Percentiles rank a stretch among this genome's conserved stretches.
Conservation (phyloP, 495 filamentous ascomycete genomes). For the Penicillium steckii region DNA sequence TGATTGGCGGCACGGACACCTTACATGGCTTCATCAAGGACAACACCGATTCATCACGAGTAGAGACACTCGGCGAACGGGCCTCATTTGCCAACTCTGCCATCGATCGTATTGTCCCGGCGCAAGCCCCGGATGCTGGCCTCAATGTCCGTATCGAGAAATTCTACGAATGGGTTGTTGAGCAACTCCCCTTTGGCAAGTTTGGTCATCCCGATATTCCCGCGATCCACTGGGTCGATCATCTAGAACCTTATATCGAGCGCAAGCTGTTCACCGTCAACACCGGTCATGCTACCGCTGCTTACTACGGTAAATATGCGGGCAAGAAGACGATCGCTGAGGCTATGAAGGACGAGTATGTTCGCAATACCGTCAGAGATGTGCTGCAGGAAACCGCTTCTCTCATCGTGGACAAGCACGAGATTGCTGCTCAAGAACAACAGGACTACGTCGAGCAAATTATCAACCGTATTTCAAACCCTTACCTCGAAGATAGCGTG, state of each 20-base stretch:
- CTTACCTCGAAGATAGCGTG: conserved; percentile 86
- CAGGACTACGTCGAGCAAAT: conserved; percentile 89
- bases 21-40: conserved; percentile 79
- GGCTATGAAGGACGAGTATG: conserved; percentile 64
- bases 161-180: conserved; percentile 98
- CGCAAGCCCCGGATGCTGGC: conserved; percentile 72
- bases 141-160: conserved; percentile 94
- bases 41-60: conserved; percentile 58
- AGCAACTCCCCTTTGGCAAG: conserved; percentile 73
- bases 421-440: conserved; percentile 74
- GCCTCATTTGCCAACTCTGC: conserved; percentile 93
- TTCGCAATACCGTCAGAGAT: conserved; percentile 70
- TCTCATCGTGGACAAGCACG: conserved; percentile 85
- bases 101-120: conserved; percentile 95
- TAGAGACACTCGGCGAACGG: conserved; percentile 59
- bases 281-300: conserved; percentile 94
- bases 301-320: conserved; percentile 86
- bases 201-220: conserved; percentile 68
- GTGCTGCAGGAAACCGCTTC: conserved; percentile 78
- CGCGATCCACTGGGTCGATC: conserved; percentile 87
- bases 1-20: conserved; percentile 85
- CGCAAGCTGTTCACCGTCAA: conserved; percentile 99
- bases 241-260: conserved; percentile 94
- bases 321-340: conserved; percentile 87
- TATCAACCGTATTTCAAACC: conserved; percentile 88